Percentiles rank a stretch among this genome's conserved stretches.
Conservation (phyloP, 1,139 yeast species). For the Geotrichum europaeum region DNA sequence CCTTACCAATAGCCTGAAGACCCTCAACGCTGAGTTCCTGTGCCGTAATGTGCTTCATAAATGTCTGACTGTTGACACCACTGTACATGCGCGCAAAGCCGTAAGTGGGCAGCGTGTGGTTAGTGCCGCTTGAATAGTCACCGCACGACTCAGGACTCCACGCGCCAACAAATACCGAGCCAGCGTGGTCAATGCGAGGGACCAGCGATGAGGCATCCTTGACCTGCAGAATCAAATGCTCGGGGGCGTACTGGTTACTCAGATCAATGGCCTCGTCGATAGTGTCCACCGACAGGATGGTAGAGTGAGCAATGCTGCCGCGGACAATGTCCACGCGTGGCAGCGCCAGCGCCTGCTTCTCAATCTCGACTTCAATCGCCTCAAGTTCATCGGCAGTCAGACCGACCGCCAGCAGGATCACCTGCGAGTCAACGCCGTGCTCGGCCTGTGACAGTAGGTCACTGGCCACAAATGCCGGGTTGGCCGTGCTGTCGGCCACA, state of each 20-base stretch:
- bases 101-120: conserved; percentile 95
- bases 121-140: conserved; percentile 95
- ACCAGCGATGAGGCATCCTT: conserved; percentile 70
- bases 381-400: conserved; percentile 54
- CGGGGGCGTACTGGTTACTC: conserved; percentile 93
- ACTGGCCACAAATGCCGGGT: conserved; percentile 92
- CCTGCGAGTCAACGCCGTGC: conserved; percentile 98
- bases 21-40: conserved; percentile 88
- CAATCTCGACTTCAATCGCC: conserved; percentile 74
- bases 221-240: conserved; percentile 88
- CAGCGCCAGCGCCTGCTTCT: conserved; percentile 72
- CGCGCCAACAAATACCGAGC: conserved; percentile 93
- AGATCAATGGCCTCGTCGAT: conserved; percentile 74
- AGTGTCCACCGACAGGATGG: conserved; percentile 60
- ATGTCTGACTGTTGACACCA: conserved; percentile 93
- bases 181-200: conserved; percentile 78
- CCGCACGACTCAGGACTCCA: conserved; percentile 98
- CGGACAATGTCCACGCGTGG: conserved; percentile 94
- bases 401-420: conserved; percentile 77
- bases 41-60: conserved; percentile 90
- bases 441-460: conserved; percentile 97
- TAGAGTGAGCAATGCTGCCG: conserved; percentile 86
- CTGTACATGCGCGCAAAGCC: conserved; percentile 97
- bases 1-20: conserved; percentile 78
- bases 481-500: conserved; percentile 79